Conservation (phyloP, 768 basidiomycete genomes). For the Tricholoma furcatifolium region DNA sequence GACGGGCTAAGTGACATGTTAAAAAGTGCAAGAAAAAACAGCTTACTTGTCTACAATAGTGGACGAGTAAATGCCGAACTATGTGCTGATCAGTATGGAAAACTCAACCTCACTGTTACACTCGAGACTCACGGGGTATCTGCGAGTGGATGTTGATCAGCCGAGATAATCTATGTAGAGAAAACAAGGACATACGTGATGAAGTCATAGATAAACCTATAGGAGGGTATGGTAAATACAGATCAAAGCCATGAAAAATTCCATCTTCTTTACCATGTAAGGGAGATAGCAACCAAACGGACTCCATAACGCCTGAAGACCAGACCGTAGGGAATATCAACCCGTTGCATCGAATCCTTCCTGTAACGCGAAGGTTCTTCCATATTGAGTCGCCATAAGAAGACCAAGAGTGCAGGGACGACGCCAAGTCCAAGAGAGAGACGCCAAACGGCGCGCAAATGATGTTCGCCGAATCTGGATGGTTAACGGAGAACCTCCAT, state of each 20-base stretch:
- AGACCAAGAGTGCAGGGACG: constrained; percentile 72
- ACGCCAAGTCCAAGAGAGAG: constrained; percentile 79
- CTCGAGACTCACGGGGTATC: constrained; percentile 68
- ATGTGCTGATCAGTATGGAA: too few species aligned
- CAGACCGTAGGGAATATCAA: constrained; percentile 73
- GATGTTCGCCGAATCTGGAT: constrained; percentile 65
- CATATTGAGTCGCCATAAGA: constrained; percentile 84
- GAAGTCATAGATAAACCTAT: constrained; percentile 75
- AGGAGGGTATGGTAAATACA: too few species aligned
- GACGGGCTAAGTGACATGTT: not conserved
- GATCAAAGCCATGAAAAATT: not conserved
- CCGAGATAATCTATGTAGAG: too few species aligned
- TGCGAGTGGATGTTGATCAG: too few species aligned
- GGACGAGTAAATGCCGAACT: constrained; percentile 80
- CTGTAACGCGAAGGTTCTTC: constrained; percentile 71
- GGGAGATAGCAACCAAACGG: constrained; percentile 63
- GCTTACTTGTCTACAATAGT: constrained; percentile 63
- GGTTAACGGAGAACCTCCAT: too few species aligned
- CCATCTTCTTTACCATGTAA: constrained; percentile 57
- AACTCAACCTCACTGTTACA: too few species aligned
- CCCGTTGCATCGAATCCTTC: constrained; percentile 74
- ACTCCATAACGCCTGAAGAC: constrained; percentile 78
- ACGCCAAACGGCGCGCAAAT: constrained; percentile 84
- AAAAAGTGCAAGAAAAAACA: not conserved
- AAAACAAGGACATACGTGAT: constrained; percentile 50